Conservation (phyloP, 345 rosid species). For the Linum tenue region DNA sequence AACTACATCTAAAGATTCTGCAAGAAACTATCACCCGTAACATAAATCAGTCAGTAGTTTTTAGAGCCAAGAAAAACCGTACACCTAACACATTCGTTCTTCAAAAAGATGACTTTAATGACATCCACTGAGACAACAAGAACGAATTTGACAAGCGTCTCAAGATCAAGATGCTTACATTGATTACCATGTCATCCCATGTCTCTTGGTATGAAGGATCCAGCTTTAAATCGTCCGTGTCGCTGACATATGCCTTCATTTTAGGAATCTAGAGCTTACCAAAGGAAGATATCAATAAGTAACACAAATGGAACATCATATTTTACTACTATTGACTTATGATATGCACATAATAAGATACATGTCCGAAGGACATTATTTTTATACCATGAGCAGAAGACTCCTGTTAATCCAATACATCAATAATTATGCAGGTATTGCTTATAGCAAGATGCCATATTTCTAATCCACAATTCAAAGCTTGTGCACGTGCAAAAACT, state of each 20-base stretch:
- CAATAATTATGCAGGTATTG: neutral
- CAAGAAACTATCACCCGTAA: slow-evolving; percentile 60
- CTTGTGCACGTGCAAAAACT: neutral
- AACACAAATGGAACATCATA: slow-evolving; percentile 8
- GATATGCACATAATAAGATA: neutral
- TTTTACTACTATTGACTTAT: slow-evolving; percentile 7
- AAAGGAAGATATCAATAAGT: slow-evolving; percentile 44
- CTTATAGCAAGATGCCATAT: neutral
- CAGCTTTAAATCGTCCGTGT: slow-evolving; percentile 89
- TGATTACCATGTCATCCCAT: slow-evolving; percentile 98
- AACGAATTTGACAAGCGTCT: neutral
- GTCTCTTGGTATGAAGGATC: slow-evolving; percentile 88
- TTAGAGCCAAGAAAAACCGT: neutral
- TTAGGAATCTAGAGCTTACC: slow-evolving; percentile 99
- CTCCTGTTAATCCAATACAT: neutral
- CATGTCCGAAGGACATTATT: neutral
- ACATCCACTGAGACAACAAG: neutral
- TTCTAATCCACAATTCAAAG: neutral
- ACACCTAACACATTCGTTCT: neutral
- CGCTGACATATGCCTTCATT: slow-evolving; percentile 96
- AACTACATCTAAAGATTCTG: slow-evolving; percentile 92
- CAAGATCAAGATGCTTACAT: slow-evolving; percentile 39
- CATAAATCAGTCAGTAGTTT: neutral
- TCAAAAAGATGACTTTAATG: neutral
- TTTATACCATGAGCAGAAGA: neutral